A percentile compares a stretch with the other conserved stretches of the same genome.
Conservation (phyloP, 495 filamentous ascomycete species). For the Tuber melanosporum region DNA sequence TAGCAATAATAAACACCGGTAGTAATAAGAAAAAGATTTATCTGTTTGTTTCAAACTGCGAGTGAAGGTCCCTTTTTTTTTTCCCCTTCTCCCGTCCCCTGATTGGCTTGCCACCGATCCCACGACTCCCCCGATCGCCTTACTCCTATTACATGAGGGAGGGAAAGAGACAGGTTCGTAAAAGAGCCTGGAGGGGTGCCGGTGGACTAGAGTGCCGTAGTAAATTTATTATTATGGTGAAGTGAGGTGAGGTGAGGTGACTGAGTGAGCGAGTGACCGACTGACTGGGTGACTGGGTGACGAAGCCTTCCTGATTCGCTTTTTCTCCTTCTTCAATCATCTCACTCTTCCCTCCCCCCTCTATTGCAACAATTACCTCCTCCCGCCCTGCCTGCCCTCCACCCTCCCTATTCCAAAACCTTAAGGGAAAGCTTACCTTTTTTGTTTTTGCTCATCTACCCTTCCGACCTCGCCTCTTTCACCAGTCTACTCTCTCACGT, state of each 20-base stretch:
- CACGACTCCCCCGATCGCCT: neutral
- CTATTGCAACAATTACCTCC: neutral
- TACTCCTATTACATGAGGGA: neutral
- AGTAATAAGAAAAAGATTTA: neutral
- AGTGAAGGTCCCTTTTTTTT: neutral
- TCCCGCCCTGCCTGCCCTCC: neutral
- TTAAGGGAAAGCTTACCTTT: neutral
- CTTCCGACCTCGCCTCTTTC: neutral
- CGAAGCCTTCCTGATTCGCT: neutral
- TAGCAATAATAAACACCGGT: neutral
- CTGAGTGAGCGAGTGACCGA: neutral
- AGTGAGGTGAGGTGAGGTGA: conserved; percentile 1
- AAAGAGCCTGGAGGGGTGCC: neutral
- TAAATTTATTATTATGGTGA: neutral
- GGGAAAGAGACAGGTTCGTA: neutral
- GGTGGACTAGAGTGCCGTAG: neutral
- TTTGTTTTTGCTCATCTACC: neutral
- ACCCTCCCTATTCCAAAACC: neutral
- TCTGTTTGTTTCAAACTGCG: neutral
- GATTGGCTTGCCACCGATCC: neutral
- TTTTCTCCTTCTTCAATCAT: neutral
- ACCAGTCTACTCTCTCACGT: neutral
- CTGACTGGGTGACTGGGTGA: neutral
- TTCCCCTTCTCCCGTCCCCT: conserved; percentile 14
- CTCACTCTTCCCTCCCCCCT: neutral